Evolutionary conservation across 441 rosid genomes (phyloP).

Genomic region (Eutrema salsugineum): DNA sequence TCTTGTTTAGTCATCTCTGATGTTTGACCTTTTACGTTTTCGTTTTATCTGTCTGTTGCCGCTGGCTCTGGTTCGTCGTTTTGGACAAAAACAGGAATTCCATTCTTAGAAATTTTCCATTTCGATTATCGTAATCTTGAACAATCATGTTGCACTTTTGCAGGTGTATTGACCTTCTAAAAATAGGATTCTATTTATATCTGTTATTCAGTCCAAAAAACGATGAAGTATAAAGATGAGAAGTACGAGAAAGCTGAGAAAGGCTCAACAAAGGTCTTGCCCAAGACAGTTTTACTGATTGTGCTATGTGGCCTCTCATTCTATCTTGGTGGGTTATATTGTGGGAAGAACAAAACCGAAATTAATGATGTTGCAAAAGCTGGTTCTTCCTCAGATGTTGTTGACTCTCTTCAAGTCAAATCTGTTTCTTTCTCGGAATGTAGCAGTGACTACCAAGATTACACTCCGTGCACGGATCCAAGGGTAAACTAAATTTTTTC

Average conservation of each 20-base stretch:
- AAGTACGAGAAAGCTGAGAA: slow-evolving; percentile 52
- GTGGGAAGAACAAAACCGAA: slow-evolving; percentile 50
- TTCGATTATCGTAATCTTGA: neutral
- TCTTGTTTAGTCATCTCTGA: slow-evolving; percentile 2
- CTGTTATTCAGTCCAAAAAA: slow-evolving; percentile 8
- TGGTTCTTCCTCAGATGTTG: slow-evolving; percentile 34
- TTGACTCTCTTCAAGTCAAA: slow-evolving; percentile 53
- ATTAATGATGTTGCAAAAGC: slow-evolving; percentile 36
- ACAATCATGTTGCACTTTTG: neutral
- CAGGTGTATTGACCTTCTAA: slow-evolving; percentile 9
- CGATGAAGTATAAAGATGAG: slow-evolving; percentile 86
- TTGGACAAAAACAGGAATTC: neutral
- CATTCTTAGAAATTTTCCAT: too few species aligned
- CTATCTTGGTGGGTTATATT: slow-evolving; percentile 87
- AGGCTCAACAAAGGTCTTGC: slow-evolving; percentile 44
- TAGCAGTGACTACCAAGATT: slow-evolving; percentile 80
- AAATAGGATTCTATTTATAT: slow-evolving; percentile 27
- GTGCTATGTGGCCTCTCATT: slow-evolving; percentile 76
- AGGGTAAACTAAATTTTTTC: slow-evolving; percentile 40
- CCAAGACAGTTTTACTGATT: slow-evolving; percentile 50
- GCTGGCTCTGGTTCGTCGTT: neutral
- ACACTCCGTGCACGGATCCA: slow-evolving; percentile 98
- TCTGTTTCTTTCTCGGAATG: slow-evolving; percentile 68
- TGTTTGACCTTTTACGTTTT: neutral
- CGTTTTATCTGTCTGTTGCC: neutral